Evolutionary conservation across 2,329 filamentous ascomycete genomes (phyloP).

Genomic region (Helotiales sp.): DNA sequence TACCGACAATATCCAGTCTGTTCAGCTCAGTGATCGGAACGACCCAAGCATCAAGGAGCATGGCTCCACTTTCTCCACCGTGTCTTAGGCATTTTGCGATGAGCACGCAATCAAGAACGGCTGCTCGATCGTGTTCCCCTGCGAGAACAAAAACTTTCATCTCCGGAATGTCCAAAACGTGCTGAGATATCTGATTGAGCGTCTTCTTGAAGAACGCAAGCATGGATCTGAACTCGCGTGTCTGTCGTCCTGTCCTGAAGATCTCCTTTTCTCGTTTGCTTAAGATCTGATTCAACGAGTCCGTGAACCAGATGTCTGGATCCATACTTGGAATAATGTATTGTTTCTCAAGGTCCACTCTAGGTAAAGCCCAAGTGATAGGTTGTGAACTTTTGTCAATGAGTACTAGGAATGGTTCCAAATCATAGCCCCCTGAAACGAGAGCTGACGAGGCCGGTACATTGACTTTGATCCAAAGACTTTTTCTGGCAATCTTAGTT

Average conservation of each 20-base stretch:
- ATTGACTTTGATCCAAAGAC: not conserved
- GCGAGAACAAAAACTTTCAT: not conserved
- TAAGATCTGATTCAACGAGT: not conserved
- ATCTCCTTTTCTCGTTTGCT: not conserved
- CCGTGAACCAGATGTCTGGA: no score
- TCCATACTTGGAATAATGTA: not conserved
- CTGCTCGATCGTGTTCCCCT: not conserved
- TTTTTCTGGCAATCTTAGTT: not conserved
- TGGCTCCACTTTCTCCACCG: not conserved
- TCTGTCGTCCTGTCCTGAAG: not conserved
- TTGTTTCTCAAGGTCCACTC: not conserved
- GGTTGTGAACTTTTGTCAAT: not conserved
- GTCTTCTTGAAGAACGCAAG: not conserved
- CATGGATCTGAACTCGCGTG: not conserved
- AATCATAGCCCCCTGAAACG: not conserved
- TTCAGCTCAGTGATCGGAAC: not conserved
- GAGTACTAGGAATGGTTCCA: not conserved
- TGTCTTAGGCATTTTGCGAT: not conserved
- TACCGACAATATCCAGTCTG: not conserved
- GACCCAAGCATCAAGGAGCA: not conserved
- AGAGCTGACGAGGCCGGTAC: not conserved
- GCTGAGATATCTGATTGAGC: not conserved
- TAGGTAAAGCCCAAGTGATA: not conserved
- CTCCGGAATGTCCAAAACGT: no score
- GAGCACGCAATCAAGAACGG: not conserved